Evolutionary conservation across 2,329 filamentous ascomycete species (phyloP), one percentile per base, ranked within the genome.

Genomic region (Ophiostoma sp.): DNA sequence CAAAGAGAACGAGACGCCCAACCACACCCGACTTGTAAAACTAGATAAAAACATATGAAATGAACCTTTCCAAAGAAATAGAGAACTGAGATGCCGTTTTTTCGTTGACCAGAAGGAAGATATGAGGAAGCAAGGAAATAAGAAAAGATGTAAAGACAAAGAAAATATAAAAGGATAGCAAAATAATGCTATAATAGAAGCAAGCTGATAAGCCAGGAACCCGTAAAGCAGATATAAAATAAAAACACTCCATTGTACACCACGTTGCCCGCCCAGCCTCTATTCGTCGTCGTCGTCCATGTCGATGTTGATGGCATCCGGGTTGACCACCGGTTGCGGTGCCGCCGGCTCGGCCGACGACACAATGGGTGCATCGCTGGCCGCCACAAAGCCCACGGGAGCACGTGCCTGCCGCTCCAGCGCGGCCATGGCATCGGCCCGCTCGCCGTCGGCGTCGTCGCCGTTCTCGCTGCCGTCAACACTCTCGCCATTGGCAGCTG

Each of bases 381-480:
- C 93, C 28, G 95, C 91, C 39, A 99, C 95, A 79, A 99, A 99
- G 28, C 96, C 96, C 31, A 91, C 89, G 0, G 95, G 95, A 6
- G 95, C 95, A 73, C 91, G 88, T n/a, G 94, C 92, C 82, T 98
- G 93, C 76, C 93, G 88, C 81, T 98, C 95, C 75, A 98, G 85
- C 28, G 92, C 92, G 55, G 91, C 93, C 94, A 98, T 98, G 28
- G 94, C 94, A 82, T 98, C 95, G 3, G 87, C 88, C 52, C 85
- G 85, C 36, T 82, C 82, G 73, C 82, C 82, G 48, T 25, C 79
- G 68, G 84, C 85, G 28, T 82, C 85, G 28, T 82, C 83, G 82
- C 42, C 80, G 83, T 85, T 85, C 28, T 82, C 82, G 73, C 82
- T 82, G 61, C 7, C 78, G 68, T 84, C 85, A 31, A 82, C 82